Evolutionary conservation across 2,329 filamentous ascomycete species (phyloP), one percentile per base, ranked within the genome.

Genomic region (Trichoderma sp.): DNA sequence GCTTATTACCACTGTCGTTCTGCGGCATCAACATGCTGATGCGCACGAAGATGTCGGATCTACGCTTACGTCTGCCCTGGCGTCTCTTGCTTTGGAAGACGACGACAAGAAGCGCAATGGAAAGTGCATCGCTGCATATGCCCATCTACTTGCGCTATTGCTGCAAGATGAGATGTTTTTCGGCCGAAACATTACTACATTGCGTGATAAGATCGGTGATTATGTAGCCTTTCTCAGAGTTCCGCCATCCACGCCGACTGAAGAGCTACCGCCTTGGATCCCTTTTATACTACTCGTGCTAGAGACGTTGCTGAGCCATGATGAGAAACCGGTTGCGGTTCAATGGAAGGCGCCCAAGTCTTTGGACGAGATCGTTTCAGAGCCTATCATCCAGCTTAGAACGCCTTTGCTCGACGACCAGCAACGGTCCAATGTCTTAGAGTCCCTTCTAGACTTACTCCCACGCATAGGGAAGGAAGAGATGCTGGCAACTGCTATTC

Each of bases 191-290:
- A 80, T 94, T 19, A 87, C 90, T 32, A 89, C 90, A 42, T 80
- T 99, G 27, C 91, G 90, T 75, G 89, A 92, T 19, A 92, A 90
- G 74, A 90, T 97, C 48, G 83, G 84, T 10, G 89, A 89, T 42
- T 88, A 97, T 70, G 84, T 97, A 32, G 85, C 83, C 2, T 97
- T 97, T 77, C 86, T 99, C 72, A 90, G 91, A 73, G 81, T 93
- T 4, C 83, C 87, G 5, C 82, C 87, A 0, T 87, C 89, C 29
- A 87, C 90, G 67, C 84, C 90, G 4, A 82, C 85, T 0, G 92
- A 97, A 58, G 91, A 95, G 68, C 83, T 93, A n/a, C 92, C 93
- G 5, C 92, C 93, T 1, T 99, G 94, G 93, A 90, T 98, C 71
- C 92, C 93, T 13, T 94, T 95, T 74, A 89, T 98, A 35, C 83